phyloP scores from a whole-genome alignment of 2,329 filamentous ascomycete genomes.

The Blastomyces silverae region DNA sequence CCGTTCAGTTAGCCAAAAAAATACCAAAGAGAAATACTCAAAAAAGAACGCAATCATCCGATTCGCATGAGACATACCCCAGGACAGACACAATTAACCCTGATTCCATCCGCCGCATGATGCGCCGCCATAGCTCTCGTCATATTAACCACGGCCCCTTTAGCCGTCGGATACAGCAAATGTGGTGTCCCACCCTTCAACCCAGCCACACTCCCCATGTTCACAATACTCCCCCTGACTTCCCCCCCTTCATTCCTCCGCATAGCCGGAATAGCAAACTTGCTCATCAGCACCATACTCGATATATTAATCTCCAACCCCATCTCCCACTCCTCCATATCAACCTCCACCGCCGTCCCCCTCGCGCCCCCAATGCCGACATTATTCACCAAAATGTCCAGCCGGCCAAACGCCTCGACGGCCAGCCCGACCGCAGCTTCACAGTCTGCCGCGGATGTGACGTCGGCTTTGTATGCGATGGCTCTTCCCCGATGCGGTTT shows the following conservation, averaged over 20 bases:
- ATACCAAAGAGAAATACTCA: background rate
- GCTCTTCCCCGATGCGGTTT: slow-evolving; percentile 37
- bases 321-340: slow-evolving; percentile 52
- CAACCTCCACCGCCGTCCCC: slow-evolving; percentile 56
- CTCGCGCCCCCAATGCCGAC: slow-evolving; percentile 55
- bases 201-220: slow-evolving; percentile 58
- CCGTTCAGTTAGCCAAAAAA: background rate
- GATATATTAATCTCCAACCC: slow-evolving; percentile 57
- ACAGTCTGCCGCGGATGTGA: slow-evolving; percentile 51
- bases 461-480: slow-evolving; percentile 46
- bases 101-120: slow-evolving; percentile 46
- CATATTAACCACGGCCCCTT: slow-evolving; percentile 52
- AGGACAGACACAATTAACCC: slow-evolving; percentile 52
- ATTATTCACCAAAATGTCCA: slow-evolving; percentile 60
- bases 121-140: slow-evolving; percentile 52
- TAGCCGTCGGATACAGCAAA: slow-evolving; percentile 49
- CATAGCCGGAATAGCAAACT: slow-evolving; percentile 57
- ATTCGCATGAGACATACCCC: slow-evolving; percentile 27
- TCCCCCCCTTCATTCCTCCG: slow-evolving; percentile 45
- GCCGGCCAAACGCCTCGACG: slow-evolving; percentile 46
- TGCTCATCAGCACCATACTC: slow-evolving; percentile 60
- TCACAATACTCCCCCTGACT: slow-evolving; percentile 50
- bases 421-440: slow-evolving; percentile 38
- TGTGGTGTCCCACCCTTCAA: slow-evolving; percentile 49
- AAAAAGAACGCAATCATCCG: background rate